Evolutionary conservation across 805 yeast species (phyloP).

Genomic region (Sugiyamaella qingdaonensis): DNA sequence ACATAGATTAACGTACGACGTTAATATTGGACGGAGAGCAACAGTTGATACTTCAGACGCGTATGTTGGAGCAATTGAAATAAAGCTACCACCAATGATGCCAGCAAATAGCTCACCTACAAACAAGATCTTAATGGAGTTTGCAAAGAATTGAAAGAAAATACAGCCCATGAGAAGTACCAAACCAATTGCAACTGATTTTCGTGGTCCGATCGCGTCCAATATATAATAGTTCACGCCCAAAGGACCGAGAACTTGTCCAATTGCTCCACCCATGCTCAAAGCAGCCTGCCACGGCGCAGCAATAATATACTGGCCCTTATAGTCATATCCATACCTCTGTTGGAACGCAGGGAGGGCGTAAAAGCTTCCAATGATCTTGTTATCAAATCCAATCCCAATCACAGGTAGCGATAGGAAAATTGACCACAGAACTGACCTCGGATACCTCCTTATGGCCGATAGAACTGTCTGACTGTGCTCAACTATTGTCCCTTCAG

Average conservation of each 20-base stretch:
- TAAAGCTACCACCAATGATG: constrained; percentile 50
- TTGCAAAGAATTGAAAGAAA: constrained; percentile 40
- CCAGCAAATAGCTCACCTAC: constrained; percentile 11
- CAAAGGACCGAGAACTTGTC: constrained; percentile 44
- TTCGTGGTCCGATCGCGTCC: constrained; percentile 45
- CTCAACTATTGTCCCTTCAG: no score
- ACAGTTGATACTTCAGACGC: constrained; percentile 53
- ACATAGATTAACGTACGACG: constrained; percentile 44
- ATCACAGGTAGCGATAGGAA: constrained; percentile 41
- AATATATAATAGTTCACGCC: constrained; percentile 41
- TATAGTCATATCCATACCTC: constrained; percentile 39
- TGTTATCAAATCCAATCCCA: constrained; percentile 49
- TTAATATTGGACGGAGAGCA: constrained; percentile 43
- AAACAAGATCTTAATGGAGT: constrained; percentile 27
- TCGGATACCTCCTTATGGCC: constrained; percentile 39
- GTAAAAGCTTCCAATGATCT: constrained; percentile 39
- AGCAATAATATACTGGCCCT: constrained; percentile 32
- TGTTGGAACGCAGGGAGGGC: constrained; percentile 41
- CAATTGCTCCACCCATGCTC: constrained; percentile 28
- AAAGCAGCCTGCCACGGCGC: constrained; percentile 28
- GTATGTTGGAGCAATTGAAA: constrained; percentile 45
- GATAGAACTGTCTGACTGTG: constrained; percentile 28
- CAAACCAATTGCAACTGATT: constrained; percentile 31
- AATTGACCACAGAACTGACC: constrained; percentile 44
- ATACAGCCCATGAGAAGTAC: constrained; percentile 5